Evolutionary conservation across 768 basidiomycete species (phyloP), one percentile per base, ranked within the genome.

Genomic region (Cantharellus anzutake): DNA sequence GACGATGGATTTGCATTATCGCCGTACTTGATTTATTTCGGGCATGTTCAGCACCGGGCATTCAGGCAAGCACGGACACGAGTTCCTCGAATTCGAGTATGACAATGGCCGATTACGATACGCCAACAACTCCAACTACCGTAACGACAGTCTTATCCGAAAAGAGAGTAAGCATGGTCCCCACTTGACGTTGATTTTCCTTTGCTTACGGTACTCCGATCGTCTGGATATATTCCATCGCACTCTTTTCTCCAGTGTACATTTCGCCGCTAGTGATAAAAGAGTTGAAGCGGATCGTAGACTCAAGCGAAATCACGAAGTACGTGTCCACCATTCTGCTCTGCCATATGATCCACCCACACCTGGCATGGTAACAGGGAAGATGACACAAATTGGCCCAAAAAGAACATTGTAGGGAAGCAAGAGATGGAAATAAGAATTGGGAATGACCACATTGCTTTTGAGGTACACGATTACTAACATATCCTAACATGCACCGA

Each of bases 41-140:
- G 14, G 52, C 11, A 37, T 37, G 52, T 37, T 55, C 69, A 90
- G 88, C 71, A 94, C 93, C 39, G 94, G 96, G n/a, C 94, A 99
- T 71, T 93, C 91, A 67, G 94, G 94, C 62, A 92, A 92, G 70
- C 92, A 94, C 67, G 93, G 91, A 29, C 92, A 96, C 73, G 92
- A 96, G 70, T 98, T 98, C 70, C 78, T 99, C 52, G 94, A 99
- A 70, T 99, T 98, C 67, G 94, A 98, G 71, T 97, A 97, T 74
- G 86, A 89, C 11, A 88, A 93, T 74, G 94, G 94, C 42, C 84
- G 94, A 64, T 78, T 98, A 59, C 81, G 96, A 65, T 99, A 98
- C 70, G 96, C 96, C 63, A 94, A 98, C 76, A 98, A 98, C 76
- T 97, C 94, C 5, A 99, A 99, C 72, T 99, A 99, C 73, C 76